These are phyloP conservation scores for Dissoconium aciculare DNA, from an alignment of 2,329 filamentous ascomycete species.

Conservation along the genomic window DNA sequence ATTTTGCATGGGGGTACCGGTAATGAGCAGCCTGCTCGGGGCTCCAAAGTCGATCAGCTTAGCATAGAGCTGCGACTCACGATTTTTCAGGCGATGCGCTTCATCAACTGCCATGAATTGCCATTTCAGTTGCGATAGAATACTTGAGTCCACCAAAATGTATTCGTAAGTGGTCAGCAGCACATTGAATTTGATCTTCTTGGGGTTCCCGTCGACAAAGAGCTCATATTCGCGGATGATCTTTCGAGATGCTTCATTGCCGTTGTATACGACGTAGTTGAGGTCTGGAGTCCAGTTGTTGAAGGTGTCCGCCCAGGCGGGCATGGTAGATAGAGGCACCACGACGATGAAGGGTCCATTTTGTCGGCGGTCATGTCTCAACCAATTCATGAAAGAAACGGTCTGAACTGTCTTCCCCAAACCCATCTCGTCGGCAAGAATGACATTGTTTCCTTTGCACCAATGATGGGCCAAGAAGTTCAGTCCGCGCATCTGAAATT, in stretches of 20 bases:
- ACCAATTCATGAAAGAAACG: slow-evolving; percentile 91
- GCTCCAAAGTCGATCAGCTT: slow-evolving; percentile 75
- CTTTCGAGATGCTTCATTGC: slow-evolving; percentile 68
- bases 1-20: slow-evolving; percentile 94
- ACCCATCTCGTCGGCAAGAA: slow-evolving; percentile 96
- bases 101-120: slow-evolving; percentile 94
- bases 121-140: slow-evolving; percentile 86
- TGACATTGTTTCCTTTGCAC: slow-evolving; percentile 87
- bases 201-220: slow-evolving; percentile 68
- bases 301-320: slow-evolving; percentile 96
- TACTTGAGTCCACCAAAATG: slow-evolving; percentile 70
- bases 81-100: slow-evolving; percentile 90
- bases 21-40: slow-evolving; percentile 82
- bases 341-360: slow-evolving; percentile 93
- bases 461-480: slow-evolving; percentile 96
- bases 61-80: slow-evolving; percentile 81
- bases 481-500: slow-evolving; percentile 84
- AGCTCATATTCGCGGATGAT: slow-evolving; percentile 87
- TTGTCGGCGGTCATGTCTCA: slow-evolving; percentile 75
- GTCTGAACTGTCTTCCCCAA: slow-evolving; percentile 97
- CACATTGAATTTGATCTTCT: slow-evolving; percentile 93
- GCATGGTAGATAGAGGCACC: slow-evolving; percentile 93
- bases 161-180: slow-evolving; percentile 96
- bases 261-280: slow-evolving; percentile 94
- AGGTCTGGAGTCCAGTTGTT: slow-evolving; percentile 90